phyloP scores from a whole-genome alignment of 129 eudicot species.

The Saposhnikovia divaricata region DNA sequence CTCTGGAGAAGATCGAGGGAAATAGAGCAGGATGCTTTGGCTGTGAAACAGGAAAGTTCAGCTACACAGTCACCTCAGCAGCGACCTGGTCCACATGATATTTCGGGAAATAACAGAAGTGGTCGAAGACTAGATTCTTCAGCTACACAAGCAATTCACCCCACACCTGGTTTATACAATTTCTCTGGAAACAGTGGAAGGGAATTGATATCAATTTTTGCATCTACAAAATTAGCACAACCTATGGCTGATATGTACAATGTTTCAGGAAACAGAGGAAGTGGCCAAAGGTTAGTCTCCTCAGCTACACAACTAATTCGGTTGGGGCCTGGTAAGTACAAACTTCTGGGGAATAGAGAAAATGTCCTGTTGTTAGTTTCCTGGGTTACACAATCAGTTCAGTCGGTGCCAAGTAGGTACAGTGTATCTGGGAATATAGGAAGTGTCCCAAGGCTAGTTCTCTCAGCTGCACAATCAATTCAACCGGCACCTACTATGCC shows the following conservation, averaged over 20 bases:
- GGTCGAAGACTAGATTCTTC: too few relatives aligned
- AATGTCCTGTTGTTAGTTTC: neutral
- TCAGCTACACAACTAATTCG: neutral
- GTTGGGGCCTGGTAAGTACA: constrained; percentile 2
- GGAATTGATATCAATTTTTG: too few relatives aligned
- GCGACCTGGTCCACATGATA: too few relatives aligned
- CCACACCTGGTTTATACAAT: too few relatives aligned
- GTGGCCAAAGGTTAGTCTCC: too few relatives aligned
- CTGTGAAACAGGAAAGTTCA: neutral
- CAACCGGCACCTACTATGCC: neutral
- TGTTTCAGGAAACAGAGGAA: too few relatives aligned
- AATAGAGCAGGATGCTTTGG: neutral
- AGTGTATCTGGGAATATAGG: neutral
- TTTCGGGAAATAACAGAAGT: too few relatives aligned
- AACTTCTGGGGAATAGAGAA: neutral
- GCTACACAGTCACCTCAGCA: neutral
- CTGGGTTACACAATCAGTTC: neutral
- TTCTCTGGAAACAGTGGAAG: too few relatives aligned
- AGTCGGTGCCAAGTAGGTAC: neutral
- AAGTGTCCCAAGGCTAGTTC: neutral
- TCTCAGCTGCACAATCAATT: neutral
- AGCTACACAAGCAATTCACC: too few relatives aligned
- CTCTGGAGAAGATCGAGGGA: constrained; percentile 27
- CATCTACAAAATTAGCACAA: too few relatives aligned
- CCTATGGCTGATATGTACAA: too few relatives aligned